These are phyloP conservation scores for Cocos nucifera DNA, from an alignment of 176 grass and related monocot species.

Conservation along the genomic window DNA sequence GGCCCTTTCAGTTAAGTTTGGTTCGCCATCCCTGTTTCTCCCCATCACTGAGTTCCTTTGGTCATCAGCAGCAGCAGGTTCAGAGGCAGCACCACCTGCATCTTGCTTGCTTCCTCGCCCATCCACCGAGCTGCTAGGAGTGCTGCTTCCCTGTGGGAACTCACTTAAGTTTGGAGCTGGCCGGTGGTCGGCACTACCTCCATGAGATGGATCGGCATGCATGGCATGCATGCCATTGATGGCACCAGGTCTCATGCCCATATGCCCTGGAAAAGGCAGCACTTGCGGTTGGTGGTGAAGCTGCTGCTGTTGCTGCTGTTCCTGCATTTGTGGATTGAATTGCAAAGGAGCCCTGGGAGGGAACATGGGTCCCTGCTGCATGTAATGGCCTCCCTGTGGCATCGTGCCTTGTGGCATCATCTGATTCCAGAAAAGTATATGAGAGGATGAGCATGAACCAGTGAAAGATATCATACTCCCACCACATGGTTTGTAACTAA, in stretches of 20 bases:
- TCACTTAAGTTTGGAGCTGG: conserved; percentile 5
- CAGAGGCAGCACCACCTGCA: not conserved
- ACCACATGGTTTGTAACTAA: conserved; percentile 17
- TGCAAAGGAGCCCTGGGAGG: conserved; percentile 65
- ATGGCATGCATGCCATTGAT: conserved; percentile 62
- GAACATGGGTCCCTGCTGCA: conserved; percentile 66
- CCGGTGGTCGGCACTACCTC: conserved; percentile 29
- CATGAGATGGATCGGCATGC: conserved; percentile 39
- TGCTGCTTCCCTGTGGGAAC: not conserved
- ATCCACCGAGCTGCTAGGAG: not conserved
- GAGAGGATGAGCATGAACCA: not conserved
- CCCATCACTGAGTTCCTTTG: not conserved
- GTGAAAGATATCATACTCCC: no score
- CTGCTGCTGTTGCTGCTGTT: conserved; percentile 8
- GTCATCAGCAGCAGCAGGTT: not conserved
- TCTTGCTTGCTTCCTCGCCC: conserved; percentile 1
- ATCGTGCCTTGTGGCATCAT: conserved; percentile 48
- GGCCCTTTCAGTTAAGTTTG: no score
- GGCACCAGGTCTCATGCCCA: conserved; percentile 49
- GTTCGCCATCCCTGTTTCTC: no score
- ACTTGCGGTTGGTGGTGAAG: no score
- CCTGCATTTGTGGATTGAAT: conserved; percentile 57
- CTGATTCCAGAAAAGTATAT: conserved; percentile 18
- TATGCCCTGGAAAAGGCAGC: conserved; percentile 1
- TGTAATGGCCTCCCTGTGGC: conserved; percentile 52